Percentiles rank a stretch among this genome's conserved stretches.
Conservation (phyloP, 116 monocot genomes). For the Posidonia oceanica region DNA sequence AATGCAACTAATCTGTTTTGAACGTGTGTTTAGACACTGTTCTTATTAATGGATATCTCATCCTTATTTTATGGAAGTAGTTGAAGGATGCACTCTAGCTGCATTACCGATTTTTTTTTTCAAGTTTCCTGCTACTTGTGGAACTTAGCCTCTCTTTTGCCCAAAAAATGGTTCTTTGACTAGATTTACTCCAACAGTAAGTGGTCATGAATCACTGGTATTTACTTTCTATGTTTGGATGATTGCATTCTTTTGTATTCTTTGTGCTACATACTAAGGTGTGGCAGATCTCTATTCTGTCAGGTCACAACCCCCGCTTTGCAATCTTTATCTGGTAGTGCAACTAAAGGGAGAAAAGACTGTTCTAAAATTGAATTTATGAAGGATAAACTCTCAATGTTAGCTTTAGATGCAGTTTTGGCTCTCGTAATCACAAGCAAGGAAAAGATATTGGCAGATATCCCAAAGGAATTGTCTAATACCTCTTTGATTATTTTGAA, state of each 20-base stretch:
- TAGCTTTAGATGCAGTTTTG: constrained; percentile 34
- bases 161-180: background rate
- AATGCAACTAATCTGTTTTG: too few relatives aligned
- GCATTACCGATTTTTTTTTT: too few relatives aligned
- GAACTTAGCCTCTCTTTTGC: background rate
- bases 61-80: too few relatives aligned
- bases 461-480: constrained; percentile 22
- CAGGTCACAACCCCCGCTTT: constrained; percentile 24
- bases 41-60: too few relatives aligned
- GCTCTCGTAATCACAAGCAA: constrained; percentile 42
- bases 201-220: background rate
- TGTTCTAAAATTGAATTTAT: background rate
- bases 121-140: too few relatives aligned
- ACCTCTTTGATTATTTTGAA: constrained; percentile 26
- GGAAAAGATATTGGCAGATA: constrained; percentile 12
- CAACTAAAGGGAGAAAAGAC: constrained; percentile 1
- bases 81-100: too few relatives aligned
- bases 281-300: constrained; percentile 48
- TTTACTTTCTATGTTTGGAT: background rate
- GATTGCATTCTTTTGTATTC: background rate
- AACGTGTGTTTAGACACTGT: too few relatives aligned
- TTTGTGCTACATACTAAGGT: constrained; percentile 11
- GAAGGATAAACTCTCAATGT: constrained; percentile 13
- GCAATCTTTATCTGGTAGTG: background rate
- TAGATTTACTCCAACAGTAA: background rate